A percentile compares a stretch with the other conserved stretches of the same genome.
phyloP scores from a whole-genome alignment of 306 rosid species.

The Cajanus cajan region DNA sequence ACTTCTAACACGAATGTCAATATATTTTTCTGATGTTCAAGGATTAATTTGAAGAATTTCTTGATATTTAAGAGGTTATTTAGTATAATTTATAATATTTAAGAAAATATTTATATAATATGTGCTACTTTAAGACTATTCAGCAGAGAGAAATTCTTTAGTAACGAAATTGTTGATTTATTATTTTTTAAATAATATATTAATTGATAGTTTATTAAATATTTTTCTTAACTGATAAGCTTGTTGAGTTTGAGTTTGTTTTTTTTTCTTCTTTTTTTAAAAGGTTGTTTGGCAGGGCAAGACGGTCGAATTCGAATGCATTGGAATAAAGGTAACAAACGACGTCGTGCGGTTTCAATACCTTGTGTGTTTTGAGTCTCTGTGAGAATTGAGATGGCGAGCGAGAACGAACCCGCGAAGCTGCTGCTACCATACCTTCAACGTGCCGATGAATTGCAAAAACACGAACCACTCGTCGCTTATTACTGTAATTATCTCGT shows the following conservation, averaged over 20 bases:
- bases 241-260: too few species aligned
- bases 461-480: constrained; percentile 94
- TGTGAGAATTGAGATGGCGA: constrained; percentile 50
- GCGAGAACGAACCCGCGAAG: constrained; percentile 97
- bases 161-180: too few species aligned
- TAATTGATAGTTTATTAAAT: not conserved
- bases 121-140: too few species aligned
- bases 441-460: constrained; percentile 99
- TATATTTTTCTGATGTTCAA: too few species aligned
- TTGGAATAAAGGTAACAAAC: not conserved
- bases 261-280: not conserved
- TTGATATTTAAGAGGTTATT: too few species aligned
- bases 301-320: not conserved
- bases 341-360: constrained; percentile 14
- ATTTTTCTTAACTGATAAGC: not conserved
- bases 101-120: too few species aligned
- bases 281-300: not conserved
- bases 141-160: too few species aligned
- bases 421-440: constrained; percentile 94
- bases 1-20: too few species aligned
- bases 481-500: constrained; percentile 64
- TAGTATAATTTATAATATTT: too few species aligned
- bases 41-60: too few species aligned
- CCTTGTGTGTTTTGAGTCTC: not conserved
- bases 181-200: not conserved